Evolutionary conservation across 179 eudicot species (phyloP).

Genomic region (Beta macrorhiza): DNA sequence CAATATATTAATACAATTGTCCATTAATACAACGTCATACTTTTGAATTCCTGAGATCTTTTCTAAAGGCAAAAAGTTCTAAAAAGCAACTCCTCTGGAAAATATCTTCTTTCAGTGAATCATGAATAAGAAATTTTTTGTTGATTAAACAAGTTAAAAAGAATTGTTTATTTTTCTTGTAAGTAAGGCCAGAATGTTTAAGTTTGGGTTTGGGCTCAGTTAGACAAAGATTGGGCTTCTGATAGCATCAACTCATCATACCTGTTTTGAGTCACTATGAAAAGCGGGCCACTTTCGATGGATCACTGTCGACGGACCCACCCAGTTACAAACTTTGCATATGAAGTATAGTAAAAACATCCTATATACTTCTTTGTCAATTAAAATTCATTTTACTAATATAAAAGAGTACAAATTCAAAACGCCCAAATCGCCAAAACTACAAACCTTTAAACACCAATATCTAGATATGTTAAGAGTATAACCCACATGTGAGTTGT

Average conservation of each 20-base stretch:
- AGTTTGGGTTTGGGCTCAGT: background rate
- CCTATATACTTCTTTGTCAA: too few relatives aligned
- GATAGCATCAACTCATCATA: background rate
- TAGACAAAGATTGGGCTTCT: slow-evolving; percentile 8
- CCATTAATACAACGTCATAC: background rate
- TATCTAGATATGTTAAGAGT: too few relatives aligned
- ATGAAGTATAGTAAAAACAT: too few relatives aligned
- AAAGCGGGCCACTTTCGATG: background rate
- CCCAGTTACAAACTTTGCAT: too few relatives aligned
- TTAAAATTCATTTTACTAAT: too few relatives aligned
- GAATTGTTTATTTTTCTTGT: background rate
- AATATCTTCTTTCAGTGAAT: background rate
- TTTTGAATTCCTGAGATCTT: background rate
- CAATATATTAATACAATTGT: background rate
- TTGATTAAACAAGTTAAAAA: background rate
- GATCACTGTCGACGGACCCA: background rate
- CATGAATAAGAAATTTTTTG: background rate
- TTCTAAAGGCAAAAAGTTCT: background rate
- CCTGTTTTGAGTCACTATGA: background rate
- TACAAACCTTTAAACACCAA: too few relatives aligned
- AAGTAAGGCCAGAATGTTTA: background rate
- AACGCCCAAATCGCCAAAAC: too few relatives aligned
- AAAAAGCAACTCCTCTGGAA: background rate
- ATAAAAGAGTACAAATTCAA: too few relatives aligned
- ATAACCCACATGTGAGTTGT: too few relatives aligned